Evolutionary conservation across 2,329 filamentous ascomycete species (phyloP).

Genomic region (Verticillium nonalfalfae): DNA sequence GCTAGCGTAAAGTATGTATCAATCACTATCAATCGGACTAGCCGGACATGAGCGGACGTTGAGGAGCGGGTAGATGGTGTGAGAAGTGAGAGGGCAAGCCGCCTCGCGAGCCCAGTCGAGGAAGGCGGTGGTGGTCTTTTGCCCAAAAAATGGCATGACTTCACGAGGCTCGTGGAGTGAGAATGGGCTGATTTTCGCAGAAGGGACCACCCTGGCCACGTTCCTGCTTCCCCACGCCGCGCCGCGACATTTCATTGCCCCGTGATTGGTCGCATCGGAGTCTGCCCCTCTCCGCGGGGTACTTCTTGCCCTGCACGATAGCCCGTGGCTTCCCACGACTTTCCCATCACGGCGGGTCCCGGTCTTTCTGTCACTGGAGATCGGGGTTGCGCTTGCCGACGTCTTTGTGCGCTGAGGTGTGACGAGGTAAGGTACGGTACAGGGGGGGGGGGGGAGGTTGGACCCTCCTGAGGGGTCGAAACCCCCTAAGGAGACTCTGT

Average conservation of each 20-base stretch:
- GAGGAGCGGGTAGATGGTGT: background rate
- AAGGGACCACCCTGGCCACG: background rate
- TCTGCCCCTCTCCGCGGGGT: background rate
- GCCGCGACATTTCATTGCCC: background rate
- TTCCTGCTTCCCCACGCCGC: slow-evolving; percentile 2
- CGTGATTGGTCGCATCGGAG: background rate
- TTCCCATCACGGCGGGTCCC: background rate
- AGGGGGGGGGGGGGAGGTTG: background rate
- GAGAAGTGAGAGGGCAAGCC: background rate
- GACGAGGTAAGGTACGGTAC: background rate
- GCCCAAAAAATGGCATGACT: slow-evolving; percentile 4
- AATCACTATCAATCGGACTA: background rate
- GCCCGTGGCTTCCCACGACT: background rate
- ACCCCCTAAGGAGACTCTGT: background rate
- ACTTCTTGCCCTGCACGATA: background rate
- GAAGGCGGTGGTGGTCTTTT: background rate
- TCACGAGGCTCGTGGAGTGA: slow-evolving; percentile 3
- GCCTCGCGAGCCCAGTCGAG: background rate
- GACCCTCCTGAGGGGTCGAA: no score
- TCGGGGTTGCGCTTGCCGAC: background rate
- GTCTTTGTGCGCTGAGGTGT: no score
- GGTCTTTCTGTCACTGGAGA: background rate
- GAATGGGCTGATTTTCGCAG: slow-evolving; percentile 4
- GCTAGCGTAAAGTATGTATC: background rate
- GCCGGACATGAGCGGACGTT: background rate